Conservation (phyloP, 2,329 filamentous ascomycete species). For the Neofusicoccum kwambonambiense region DNA sequence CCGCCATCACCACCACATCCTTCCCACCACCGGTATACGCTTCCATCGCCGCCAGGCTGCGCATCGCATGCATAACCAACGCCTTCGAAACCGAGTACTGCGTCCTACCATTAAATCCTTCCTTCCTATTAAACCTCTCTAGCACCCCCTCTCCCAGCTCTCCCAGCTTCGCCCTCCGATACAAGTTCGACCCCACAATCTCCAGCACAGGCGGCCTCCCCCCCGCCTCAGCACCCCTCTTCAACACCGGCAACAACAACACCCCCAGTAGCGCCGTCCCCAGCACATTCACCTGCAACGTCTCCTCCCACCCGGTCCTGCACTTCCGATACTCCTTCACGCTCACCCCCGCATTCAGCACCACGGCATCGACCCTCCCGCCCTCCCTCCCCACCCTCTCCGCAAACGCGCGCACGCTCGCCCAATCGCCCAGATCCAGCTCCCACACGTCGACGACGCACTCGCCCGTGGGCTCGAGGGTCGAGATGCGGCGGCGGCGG, state of each 20-base stretch:
- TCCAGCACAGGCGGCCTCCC: constrained; percentile 14
- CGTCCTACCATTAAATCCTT: neutral
- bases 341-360: constrained; percentile 42
- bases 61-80: neutral
- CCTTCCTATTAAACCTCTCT: neutral
- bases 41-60: constrained; percentile 1
- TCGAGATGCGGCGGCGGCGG: neutral
- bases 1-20: constrained; percentile 20
- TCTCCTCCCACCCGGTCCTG: constrained; percentile 29
- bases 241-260: constrained; percentile 30
- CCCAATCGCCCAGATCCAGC: constrained; percentile 44
- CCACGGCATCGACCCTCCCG: constrained; percentile 34
- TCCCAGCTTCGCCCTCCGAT: constrained; percentile 8
- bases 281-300: constrained; percentile 42
- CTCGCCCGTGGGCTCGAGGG: neutral
- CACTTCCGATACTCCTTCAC: constrained; percentile 20
- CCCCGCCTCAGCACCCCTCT: neutral
- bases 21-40: neutral
- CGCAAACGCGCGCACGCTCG: constrained; percentile 38
- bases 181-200: constrained; percentile 20
- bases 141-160: neutral
- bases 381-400: constrained; percentile 24
- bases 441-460: constrained; percentile 46
- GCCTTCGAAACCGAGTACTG: constrained; percentile 5
- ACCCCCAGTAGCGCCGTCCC: constrained; percentile 39